phyloP scores from a whole-genome alignment of 495 filamentous ascomycete species.

The Neurospora tetraspora region DNA sequence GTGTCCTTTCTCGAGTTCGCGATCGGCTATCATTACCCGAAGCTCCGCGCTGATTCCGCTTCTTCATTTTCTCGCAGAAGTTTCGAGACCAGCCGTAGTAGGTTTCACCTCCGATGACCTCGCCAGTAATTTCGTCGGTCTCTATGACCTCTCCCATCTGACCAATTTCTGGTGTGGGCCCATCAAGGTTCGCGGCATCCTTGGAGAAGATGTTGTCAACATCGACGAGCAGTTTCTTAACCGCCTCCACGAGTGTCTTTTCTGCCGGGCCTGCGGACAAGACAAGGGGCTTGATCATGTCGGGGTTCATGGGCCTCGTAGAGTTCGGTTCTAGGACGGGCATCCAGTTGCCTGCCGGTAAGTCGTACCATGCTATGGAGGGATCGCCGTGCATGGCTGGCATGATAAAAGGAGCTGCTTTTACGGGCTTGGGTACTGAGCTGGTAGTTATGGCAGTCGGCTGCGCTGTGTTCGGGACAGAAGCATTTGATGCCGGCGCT shows the following conservation, averaged over 20 bases:
- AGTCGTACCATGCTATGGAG: constrained; percentile 68
- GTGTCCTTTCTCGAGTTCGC: constrained; percentile 15
- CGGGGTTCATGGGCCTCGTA: constrained; percentile 57
- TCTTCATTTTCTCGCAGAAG: constrained; percentile 78
- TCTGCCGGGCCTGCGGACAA: constrained; percentile 65
- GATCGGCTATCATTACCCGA: constrained; percentile 7
- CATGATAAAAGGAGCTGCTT: constrained; percentile 58
- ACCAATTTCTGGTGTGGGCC: constrained; percentile 47
- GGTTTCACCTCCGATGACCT: constrained; percentile 51
- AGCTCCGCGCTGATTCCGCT: constrained; percentile 32
- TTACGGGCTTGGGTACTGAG: constrained; percentile 20
- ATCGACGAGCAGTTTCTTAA: constrained; percentile 59
- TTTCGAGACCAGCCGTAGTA: constrained; percentile 81
- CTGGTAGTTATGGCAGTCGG: constrained; percentile 1
- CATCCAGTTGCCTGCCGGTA: constrained; percentile 75
- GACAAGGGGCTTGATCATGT: constrained; percentile 63
- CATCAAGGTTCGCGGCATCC: constrained; percentile 19
- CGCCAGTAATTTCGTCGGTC: constrained; percentile 49
- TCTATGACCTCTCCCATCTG: constrained; percentile 61
- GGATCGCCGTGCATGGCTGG: constrained; percentile 70
- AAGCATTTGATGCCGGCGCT: constrained; percentile 15
- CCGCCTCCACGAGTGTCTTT: constrained; percentile 48
- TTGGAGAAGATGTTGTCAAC: constrained; percentile 53
- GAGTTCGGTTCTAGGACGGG: constrained; percentile 71
- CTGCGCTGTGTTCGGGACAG: not conserved